Evolutionary conservation across 371 early-diverging fungal species (phyloP).

Genomic region (Circinella umbellata): DNA sequence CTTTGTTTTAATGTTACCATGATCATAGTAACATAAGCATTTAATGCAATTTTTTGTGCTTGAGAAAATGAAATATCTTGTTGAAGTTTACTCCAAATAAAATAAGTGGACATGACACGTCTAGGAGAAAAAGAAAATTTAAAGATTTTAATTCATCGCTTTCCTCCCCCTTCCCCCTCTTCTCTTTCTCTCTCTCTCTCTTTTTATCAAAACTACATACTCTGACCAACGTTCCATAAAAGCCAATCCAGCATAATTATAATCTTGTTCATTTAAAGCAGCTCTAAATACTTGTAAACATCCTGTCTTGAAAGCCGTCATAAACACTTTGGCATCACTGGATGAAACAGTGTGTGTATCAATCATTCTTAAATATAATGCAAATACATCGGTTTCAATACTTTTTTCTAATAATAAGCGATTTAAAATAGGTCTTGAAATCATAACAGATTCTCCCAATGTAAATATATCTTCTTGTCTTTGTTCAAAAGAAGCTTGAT

Average conservation of each 20-base stretch:
- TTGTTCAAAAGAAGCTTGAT: conserved; percentile 18
- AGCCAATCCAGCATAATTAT: conserved; percentile 34
- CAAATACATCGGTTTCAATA: conserved; percentile 60
- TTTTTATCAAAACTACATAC: conserved; percentile 23
- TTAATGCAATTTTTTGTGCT: conserved; percentile 50
- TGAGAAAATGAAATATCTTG: conserved; percentile 12
- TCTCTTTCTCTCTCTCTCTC: no score
- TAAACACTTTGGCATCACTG: conserved; percentile 35
- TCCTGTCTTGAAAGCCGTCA: conserved; percentile 37
- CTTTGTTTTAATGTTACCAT: conserved; percentile 54
- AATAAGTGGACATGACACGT: conserved; percentile 39
- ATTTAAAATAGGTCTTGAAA: conserved; percentile 29
- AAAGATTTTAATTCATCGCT: no score
- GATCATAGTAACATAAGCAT: conserved; percentile 53
- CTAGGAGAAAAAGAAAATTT: conserved; percentile 19
- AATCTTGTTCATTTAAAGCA: conserved; percentile 33
- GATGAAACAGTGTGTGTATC: conserved; percentile 22
- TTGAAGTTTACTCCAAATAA: conserved; percentile 35
- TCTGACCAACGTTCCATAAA: conserved; percentile 52
- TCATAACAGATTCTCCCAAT: conserved; percentile 37
- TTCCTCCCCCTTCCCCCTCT: no score
- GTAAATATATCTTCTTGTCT: conserved; percentile 34
- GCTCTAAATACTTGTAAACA: conserved; percentile 46
- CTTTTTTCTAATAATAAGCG: conserved; percentile 58
- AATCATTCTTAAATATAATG: conserved; percentile 45